These are phyloP conservation scores for Colletotrichum melonis DNA, from an alignment of 2,329 filamentous ascomycete genomes.

Conservation along the genomic window DNA sequence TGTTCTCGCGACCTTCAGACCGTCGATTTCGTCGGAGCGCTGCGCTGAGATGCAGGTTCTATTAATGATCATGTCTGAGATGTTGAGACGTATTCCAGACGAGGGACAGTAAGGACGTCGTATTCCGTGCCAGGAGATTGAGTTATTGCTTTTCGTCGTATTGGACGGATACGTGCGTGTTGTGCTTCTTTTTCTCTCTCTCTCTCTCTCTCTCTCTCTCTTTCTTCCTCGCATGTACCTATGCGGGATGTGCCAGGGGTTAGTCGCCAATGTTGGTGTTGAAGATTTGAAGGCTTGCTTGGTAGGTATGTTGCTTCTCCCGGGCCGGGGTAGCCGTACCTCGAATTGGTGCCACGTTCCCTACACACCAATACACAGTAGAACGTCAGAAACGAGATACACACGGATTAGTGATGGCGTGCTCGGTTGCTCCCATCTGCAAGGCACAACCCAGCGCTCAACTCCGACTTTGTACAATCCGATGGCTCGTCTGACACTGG, in stretches of 20 bases:
- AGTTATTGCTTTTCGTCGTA: constrained; percentile 14
- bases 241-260: constrained; percentile 8
- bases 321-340: constrained; percentile 17
- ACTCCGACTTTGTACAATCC: background rate
- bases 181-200: background rate
- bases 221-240: background rate
- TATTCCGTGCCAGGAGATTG: background rate
- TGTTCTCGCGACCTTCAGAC: constrained; percentile 11
- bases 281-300: background rate
- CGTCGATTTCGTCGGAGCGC: background rate
- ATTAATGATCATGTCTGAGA: constrained; percentile 19
- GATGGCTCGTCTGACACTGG: background rate
- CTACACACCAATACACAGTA: background rate
- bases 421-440: background rate
- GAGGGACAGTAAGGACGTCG: background rate
- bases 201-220: no score
- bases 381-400: background rate
- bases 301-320: background rate
- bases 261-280: background rate
- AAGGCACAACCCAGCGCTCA: constrained; percentile 5
- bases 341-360: background rate
- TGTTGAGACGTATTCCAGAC: background rate
- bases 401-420: background rate
- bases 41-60: constrained; percentile 10
- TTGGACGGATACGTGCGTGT: constrained; percentile 1